Evolutionary conservation across 2,329 filamentous ascomycete genomes (phyloP).

Genomic region (Ophiocordyceps sinensis): DNA sequence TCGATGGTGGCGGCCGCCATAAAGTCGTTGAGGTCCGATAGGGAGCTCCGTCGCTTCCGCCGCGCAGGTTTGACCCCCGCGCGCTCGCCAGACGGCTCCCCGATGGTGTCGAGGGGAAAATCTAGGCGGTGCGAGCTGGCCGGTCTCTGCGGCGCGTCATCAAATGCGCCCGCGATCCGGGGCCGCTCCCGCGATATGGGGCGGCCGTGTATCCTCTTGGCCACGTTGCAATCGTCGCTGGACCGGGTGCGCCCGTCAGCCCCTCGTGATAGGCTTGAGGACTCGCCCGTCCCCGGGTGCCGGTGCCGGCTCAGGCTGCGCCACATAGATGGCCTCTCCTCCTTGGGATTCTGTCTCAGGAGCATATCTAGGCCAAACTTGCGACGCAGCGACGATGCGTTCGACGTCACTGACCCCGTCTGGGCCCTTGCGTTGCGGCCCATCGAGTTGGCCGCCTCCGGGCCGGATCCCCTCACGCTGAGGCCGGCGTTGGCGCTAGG

Average conservation of each 20-base stretch:
- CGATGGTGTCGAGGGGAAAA: constrained; percentile 43
- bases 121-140: constrained; percentile 42
- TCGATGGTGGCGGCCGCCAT: constrained; percentile 46
- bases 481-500: constrained; percentile 25
- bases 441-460: constrained; percentile 34
- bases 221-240: constrained; percentile 50
- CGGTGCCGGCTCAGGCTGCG: constrained; percentile 78
- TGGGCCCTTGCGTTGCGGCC: constrained; percentile 40
- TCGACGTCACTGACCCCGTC: constrained; percentile 67
- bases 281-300: constrained; percentile 42
- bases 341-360: constrained; percentile 66
- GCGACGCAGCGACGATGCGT: constrained; percentile 70
- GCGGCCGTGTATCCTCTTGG: constrained; percentile 23
- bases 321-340: constrained; percentile 66
- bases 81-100: constrained; percentile 36
- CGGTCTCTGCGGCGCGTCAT: constrained; percentile 39
- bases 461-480: constrained; percentile 7
- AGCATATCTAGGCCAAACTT: constrained; percentile 71
- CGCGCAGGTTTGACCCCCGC: constrained; percentile 28
- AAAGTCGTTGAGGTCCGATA: constrained; percentile 68
- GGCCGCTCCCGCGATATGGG: constrained; percentile 46
- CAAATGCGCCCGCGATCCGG: constrained; percentile 46
- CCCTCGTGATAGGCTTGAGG: constrained; percentile 50
- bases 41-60: constrained; percentile 78
- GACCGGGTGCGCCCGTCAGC: constrained; percentile 59